Evolutionary conservation across 208 protist species (phyloP), one percentile per base, ranked within the genome.

Genomic region (Leishmania martiniquensis): DNA sequence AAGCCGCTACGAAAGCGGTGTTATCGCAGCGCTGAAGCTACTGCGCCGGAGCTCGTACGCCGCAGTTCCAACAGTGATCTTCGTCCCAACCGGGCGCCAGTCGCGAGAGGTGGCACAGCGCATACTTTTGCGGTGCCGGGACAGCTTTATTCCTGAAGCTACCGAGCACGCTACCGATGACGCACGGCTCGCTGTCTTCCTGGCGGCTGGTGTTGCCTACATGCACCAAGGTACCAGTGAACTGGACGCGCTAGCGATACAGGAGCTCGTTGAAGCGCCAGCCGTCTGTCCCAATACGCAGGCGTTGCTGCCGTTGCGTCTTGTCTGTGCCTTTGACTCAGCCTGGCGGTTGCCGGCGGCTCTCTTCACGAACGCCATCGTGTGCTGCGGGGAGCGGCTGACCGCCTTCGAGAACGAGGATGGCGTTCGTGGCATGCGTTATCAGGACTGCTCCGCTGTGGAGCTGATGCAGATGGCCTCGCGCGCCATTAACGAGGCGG

Each of bases 391-490:
- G 15, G 91, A 96, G 84, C 89, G 91, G 22, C 67, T 89, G 17
- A 62, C 78, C 6, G 51, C 78, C 37, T 72, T 80, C 34, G 72
- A 77, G 45, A 55, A 63, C 54, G 83, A 82, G 57, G 76, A 83
- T 9, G 77, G 62, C 25, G 80, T 67, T 44, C 62, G 75, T 32
- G 81, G 77, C 54, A 69, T 75, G 51, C 68, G 49, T 29, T 76
- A 84, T 78, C 54, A 62, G 9, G 93, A 95, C 82, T 93, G 89
- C 83, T 83, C 75, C 42, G 87, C 87, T 0, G 75, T 89, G 2
- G 92, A 94, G 82, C 63, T 95, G 51, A 87, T 96, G 76, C 87
- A 91, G 73, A 96, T 96, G 94, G 82, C 84, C 34, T 92, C 91
- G 15, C 90, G 94, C 1, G 94, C 87, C 54, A 65, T 86, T n/a